A percentile compares a stretch with the other conserved stretches of the same genome.
These are phyloP conservation scores for Rhynchospora breviuscula DNA, from an alignment of 176 grass and related monocot genomes.

Conservation along the genomic window DNA sequence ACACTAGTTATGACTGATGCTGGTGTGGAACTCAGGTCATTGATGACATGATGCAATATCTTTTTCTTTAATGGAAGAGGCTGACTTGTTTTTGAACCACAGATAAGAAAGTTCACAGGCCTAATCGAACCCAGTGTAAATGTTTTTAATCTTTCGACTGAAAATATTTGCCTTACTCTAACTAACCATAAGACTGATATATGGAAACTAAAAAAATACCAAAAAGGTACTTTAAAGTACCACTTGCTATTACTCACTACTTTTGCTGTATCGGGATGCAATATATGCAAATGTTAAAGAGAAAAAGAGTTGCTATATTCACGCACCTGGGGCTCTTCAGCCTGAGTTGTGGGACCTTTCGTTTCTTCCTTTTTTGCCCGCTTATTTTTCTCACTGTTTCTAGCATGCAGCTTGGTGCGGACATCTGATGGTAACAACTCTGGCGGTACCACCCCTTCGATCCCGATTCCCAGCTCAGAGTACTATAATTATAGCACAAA, in stretches of 20 bases:
- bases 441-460: slow-evolving; percentile 83
- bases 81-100: background rate
- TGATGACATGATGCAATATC: background rate
- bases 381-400: slow-evolving; percentile 62
- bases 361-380: slow-evolving; percentile 65
- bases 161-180: background rate
- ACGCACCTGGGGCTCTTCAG: slow-evolving; percentile 61
- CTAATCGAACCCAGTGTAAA: background rate
- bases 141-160: background rate
- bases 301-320: background rate
- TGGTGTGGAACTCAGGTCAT: background rate
- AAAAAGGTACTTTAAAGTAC: background rate
- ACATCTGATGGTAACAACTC: slow-evolving; percentile 73
- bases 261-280: background rate
- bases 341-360: slow-evolving; percentile 44
- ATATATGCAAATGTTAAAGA: background rate
- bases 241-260: background rate
- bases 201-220: background rate
- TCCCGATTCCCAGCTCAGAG: slow-evolving; percentile 53
- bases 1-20: background rate
- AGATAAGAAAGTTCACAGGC: background rate
- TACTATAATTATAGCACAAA: slow-evolving; percentile 26
- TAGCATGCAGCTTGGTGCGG: slow-evolving; percentile 59
- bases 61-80: background rate
- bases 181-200: background rate